These are phyloP conservation scores for Talaromyces atroroseus DNA, from an alignment of 2,329 filamentous ascomycete genomes.

Conservation along the genomic window DNA sequence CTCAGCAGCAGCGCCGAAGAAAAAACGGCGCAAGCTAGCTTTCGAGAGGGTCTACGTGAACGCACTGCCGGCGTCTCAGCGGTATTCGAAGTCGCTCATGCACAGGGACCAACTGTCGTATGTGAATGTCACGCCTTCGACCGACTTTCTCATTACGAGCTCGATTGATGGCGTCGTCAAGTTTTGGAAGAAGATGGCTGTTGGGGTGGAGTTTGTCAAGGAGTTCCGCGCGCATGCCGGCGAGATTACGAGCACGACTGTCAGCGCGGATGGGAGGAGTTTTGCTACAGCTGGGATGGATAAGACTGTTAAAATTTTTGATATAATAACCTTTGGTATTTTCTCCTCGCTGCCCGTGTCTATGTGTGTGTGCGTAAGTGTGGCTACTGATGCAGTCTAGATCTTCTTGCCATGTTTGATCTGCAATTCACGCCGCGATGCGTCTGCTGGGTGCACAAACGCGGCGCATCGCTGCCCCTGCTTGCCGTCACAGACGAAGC, in stretches of 20 bases:
- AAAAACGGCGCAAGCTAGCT: conserved; percentile 83
- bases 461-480: conserved; percentile 79
- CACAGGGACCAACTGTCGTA: conserved; percentile 93
- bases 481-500: conserved; percentile 75
- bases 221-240: conserved; percentile 89
- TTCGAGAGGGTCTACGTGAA: conserved; percentile 95
- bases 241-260: conserved; percentile 75
- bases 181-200: conserved; percentile 95
- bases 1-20: conserved; percentile 70
- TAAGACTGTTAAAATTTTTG: conserved; percentile 50
- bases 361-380: background rate
- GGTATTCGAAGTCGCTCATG: conserved; percentile 96
- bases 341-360: conserved; percentile 17
- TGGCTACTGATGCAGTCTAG: conserved; percentile 35
- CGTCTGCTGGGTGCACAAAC: conserved; percentile 86
- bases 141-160: conserved; percentile 91
- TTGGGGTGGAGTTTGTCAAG: conserved; percentile 95
- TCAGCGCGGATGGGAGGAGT: conserved; percentile 83
- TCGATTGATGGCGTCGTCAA: conserved; percentile 96
- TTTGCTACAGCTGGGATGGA: conserved; percentile 77
- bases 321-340: conserved; percentile 69
- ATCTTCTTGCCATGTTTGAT: conserved; percentile 76
- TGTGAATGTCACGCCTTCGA: conserved; percentile 79
- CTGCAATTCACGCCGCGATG: conserved; percentile 69
- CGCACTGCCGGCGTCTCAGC: conserved; percentile 71